Conservation (phyloP, 345 rosid species). For the Corchorus capsularis region DNA sequence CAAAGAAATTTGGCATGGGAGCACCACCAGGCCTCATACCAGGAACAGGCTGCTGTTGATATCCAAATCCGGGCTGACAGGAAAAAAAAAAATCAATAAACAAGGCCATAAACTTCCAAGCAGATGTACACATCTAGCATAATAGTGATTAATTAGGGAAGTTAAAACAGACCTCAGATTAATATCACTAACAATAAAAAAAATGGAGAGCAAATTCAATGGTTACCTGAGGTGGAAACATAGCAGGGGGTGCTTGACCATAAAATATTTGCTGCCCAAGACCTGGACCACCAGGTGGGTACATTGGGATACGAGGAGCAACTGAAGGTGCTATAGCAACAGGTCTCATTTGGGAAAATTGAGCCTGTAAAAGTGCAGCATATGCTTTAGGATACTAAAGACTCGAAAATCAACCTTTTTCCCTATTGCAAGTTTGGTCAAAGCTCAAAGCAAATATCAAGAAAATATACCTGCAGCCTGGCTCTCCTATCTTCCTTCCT, state of each 20-base stretch:
- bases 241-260: conserved; percentile 76
- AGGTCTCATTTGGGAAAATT: conserved; percentile 81
- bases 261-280: conserved; percentile 73
- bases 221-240: conserved; percentile 61
- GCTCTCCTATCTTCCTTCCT: conserved; percentile 81
- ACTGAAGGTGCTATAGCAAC: conserved; percentile 51
- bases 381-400: not conserved
- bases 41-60: conserved; percentile 82
- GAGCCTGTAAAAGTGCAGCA: conserved; percentile 44
- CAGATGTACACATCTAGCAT: not conserved
- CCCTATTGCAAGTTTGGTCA: not conserved
- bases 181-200: not conserved
- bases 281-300: conserved; percentile 70
- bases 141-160: not conserved
- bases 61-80: conserved; percentile 72
- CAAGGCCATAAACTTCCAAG: not conserved
- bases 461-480: conserved; percentile 60
- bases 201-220: not conserved
- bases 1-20: conserved; percentile 68
- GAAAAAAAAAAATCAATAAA: conserved; percentile 1
- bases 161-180: conserved; percentile 9
- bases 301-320: conserved; percentile 73
- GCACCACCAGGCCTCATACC: conserved; percentile 83
- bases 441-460: conserved; percentile 12
- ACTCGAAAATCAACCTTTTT: conserved; percentile 8